Percentiles rank a stretch among this genome's conserved stretches.
phyloP scores from a whole-genome alignment of 2,329 filamentous ascomycete genomes.

The Colletotrichum sansevieriae region DNA sequence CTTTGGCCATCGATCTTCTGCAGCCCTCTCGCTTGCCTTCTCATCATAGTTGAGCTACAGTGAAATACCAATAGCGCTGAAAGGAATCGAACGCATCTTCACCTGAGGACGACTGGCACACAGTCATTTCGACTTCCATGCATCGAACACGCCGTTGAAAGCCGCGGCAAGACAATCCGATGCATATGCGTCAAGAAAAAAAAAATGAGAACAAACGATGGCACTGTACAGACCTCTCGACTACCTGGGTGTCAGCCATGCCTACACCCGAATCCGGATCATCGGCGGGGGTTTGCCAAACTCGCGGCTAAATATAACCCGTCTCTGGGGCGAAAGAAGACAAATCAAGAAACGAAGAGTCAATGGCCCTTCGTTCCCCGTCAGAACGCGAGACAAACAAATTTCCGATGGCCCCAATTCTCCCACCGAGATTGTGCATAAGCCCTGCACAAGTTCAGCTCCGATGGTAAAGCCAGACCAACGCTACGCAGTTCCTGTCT shows the following conservation, averaged over 20 bases:
- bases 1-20: not conserved
- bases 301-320: conserved; percentile 1
- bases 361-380: conserved; percentile 16
- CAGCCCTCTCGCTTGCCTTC: not conserved
- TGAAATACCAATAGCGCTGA: no score
- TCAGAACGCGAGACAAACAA: conserved; percentile 28
- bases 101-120: no score
- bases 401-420: conserved; percentile 20
- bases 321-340: not conserved
- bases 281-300: not conserved
- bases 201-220: conserved; percentile 8
- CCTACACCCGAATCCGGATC: not conserved
- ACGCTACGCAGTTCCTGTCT: conserved; percentile 17
- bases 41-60: not conserved
- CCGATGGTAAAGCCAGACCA: not conserved
- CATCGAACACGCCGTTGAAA: not conserved
- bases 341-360: not conserved
- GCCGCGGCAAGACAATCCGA: not conserved
- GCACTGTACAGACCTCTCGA: not conserved
- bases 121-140: not conserved
- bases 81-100: no score
- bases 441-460: conserved; percentile 1
- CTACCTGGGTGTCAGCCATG: not conserved
- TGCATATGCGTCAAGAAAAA: not conserved
- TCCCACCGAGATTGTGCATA: conserved; percentile 14